Conservation (phyloP, 331 rosid genomes). For the Pyrus hybrid region DNA sequence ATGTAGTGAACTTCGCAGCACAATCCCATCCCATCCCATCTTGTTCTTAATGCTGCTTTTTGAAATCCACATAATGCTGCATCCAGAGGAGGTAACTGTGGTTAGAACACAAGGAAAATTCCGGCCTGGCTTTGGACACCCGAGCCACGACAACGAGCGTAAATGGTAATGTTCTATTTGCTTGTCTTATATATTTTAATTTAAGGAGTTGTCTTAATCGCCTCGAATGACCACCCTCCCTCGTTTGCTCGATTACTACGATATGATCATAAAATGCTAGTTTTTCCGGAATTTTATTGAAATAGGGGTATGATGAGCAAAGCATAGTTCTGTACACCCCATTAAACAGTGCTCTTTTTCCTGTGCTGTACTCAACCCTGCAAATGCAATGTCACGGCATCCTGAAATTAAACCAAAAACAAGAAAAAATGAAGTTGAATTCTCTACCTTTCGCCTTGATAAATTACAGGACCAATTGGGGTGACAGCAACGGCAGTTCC, state of each 20-base stretch:
- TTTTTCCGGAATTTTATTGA: too few relatives aligned
- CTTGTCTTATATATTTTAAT: neutral
- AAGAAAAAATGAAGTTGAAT: neutral
- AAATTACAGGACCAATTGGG: conserved; percentile 22
- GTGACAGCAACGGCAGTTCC: conserved; percentile 44
- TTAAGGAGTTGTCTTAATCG: too few relatives aligned
- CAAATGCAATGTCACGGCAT: neutral
- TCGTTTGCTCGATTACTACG: too few relatives aligned
- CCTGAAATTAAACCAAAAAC: neutral
- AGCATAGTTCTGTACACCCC: neutral
- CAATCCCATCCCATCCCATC: too few relatives aligned
- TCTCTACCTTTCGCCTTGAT: conserved; percentile 8
- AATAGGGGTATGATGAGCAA: neutral
- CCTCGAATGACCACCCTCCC: too few relatives aligned
- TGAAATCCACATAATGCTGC: neutral
- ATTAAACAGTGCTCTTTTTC: conserved; percentile 26
- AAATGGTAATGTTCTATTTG: neutral
- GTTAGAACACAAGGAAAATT: neutral
- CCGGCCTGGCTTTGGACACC: neutral
- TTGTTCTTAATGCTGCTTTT: too few relatives aligned
- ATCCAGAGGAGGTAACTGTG: neutral
- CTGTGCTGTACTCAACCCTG: conserved; percentile 45
- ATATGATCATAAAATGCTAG: too few relatives aligned
- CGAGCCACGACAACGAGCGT: neutral
- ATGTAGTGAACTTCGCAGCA: too few relatives aligned